A percentile compares a stretch with the other conserved stretches of the same genome.
Evolutionary conservation across 495 filamentous ascomycete genomes (phyloP).

Genomic region (Tuber magnatum): DNA sequence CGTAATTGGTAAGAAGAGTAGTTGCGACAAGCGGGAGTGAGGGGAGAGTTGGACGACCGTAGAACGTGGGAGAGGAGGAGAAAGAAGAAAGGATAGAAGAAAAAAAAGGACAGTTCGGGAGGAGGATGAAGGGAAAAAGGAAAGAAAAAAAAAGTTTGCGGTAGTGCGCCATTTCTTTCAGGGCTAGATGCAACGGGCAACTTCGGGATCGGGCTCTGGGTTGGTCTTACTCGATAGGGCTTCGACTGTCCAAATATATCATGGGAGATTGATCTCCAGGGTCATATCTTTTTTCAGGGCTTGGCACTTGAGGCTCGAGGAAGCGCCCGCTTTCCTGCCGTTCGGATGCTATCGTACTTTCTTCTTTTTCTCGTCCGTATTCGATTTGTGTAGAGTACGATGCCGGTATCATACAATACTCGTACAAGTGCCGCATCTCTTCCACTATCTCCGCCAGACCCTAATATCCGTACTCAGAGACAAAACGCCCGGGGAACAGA

Average conservation of each 20-base stretch:
- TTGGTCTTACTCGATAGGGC: background rate
- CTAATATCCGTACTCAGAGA: no score
- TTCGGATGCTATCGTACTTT: background rate
- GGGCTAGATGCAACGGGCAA: background rate
- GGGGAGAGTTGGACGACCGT: background rate
- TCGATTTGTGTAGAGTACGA: no score
- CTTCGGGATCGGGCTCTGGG: background rate
- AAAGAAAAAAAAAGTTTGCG: background rate
- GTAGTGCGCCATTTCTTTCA: conserved; percentile 1
- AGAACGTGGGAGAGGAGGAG: background rate
- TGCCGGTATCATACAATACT: no score
- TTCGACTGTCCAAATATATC: background rate
- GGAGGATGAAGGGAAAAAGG: background rate
- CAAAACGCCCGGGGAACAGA: no score
- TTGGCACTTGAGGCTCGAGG: background rate
- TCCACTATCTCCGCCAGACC: no score
- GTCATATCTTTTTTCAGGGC: background rate
- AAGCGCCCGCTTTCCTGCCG: background rate
- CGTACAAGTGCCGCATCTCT: no score
- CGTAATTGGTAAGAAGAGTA: background rate
- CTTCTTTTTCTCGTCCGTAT: background rate
- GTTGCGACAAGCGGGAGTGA: background rate
- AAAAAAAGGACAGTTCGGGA: background rate
- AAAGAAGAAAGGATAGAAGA: background rate
- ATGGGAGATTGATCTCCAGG: background rate